phyloP scores from a whole-genome alignment of 805 yeast species.

The Wickerhamomyces alni region DNA sequence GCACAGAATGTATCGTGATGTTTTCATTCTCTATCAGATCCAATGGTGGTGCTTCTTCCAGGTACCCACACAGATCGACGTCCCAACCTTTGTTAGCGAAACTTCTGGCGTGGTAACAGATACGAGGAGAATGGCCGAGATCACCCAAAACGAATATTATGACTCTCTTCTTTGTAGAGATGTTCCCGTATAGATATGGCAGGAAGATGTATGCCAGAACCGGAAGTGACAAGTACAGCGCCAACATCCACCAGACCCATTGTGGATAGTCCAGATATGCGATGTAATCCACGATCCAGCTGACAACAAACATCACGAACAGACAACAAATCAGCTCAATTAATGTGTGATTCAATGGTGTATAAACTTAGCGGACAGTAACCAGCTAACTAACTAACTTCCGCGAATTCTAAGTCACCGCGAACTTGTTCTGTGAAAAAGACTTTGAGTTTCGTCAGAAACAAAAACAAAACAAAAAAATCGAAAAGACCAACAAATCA shows the following conservation, averaged over 20 bases:
- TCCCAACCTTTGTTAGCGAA: constrained; percentile 61
- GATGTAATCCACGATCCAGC: background rate
- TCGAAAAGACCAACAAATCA: background rate
- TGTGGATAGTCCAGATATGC: constrained; percentile 23
- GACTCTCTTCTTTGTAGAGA: constrained; percentile 44
- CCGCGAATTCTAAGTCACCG: no score
- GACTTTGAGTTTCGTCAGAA: background rate
- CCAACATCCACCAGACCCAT: constrained; percentile 41
- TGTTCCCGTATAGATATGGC: constrained; percentile 31
- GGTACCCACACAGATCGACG: constrained; percentile 83
- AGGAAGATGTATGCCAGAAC: constrained; percentile 25
- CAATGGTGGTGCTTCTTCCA: constrained; percentile 48
- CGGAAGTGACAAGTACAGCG: constrained; percentile 38
- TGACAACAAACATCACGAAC: background rate
- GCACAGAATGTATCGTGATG: constrained; percentile 45
- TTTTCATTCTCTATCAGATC: constrained; percentile 45
- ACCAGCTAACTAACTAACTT: no score
- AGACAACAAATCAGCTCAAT: background rate
- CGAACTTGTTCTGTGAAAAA: background rate
- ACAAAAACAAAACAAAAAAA: constrained; percentile 1
- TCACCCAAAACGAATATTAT: constrained; percentile 87
- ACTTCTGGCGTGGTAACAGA: constrained; percentile 83
- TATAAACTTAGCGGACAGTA: no score
- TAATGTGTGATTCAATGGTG: background rate
- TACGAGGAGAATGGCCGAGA: constrained; percentile 91